Base-by-base conservation (phyloP, 2,329 filamentous ascomycete species). In the Fusarium mangiferae region DNA sequence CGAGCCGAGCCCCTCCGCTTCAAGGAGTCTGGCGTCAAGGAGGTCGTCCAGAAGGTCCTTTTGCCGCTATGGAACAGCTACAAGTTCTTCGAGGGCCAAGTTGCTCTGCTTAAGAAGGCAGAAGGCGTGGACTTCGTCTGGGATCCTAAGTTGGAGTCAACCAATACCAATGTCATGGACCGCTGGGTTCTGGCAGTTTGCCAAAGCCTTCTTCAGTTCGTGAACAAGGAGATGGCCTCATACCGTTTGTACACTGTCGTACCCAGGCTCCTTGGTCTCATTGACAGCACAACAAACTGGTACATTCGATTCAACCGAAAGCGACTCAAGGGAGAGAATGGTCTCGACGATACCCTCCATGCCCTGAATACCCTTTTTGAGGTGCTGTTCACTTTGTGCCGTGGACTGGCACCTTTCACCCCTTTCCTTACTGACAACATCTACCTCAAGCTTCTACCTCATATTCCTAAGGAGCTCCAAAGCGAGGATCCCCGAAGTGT, bases 271-370 rank as follows among this genome's bases (percentile, higher is more conserved):
- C 88, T 97, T 24, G 89, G 89, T 66, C 89, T 97, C 78, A 97
- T 98, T 74, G 96, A 98, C 79, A 95, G 97, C 83, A 95, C 94
- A 8, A 98, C 95, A n/a, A 98, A 98, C 84, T 98, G 95, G 95
- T 98, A 98, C 84, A 98, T 98, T 81, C 90, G 95, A 70, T 97
- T 98, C 86, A 98, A 98, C 86, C 90, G 95, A 62, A 93, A 93
- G 82, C 91, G 95, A 62, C 87, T 98, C 75, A 98, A 98, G 90
- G 95, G 95, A 48, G 95, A 97, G 80, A 91, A 94, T 74, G 94
- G 95, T 24, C 83, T 94, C 30, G 89, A 95, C 20, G 96, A 98
- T 81, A 98, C 96, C 17, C 86, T 92, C 57, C 94, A 97, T 79
- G 96, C 96, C 1, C 87, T 99, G 62, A 98, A 98, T 84, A 96